phyloP scores from a whole-genome alignment of 805 yeast genomes.

The Scheffersomyces ergatensis region DNA sequence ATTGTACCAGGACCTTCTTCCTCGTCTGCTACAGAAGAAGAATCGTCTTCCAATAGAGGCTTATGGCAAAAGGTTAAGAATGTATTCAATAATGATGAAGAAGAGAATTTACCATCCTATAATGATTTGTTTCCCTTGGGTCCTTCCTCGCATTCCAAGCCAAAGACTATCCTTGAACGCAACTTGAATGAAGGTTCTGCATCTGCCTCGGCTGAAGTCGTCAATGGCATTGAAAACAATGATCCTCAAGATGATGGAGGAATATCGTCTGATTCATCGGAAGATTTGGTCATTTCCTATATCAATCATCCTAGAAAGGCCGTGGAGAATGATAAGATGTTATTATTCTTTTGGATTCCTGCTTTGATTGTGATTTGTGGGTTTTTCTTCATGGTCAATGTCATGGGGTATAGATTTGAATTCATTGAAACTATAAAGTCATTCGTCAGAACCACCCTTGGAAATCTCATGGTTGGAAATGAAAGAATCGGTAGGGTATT shows the following conservation, averaged over 20 bases:
- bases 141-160: constrained; percentile 23
- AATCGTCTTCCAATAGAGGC: constrained; percentile 12
- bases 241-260: constrained; percentile 26
- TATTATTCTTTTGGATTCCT: constrained; percentile 91
- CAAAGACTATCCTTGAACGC: constrained; percentile 33
- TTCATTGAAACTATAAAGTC: constrained; percentile 32
- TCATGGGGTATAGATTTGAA: constrained; percentile 38
- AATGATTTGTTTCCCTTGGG: constrained; percentile 72
- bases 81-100: constrained; percentile 35
- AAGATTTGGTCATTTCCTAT: constrained; percentile 41
- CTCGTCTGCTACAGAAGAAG: neutral
- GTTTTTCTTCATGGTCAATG: constrained; percentile 42
- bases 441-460: constrained; percentile 33
- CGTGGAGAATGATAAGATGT: constrained; percentile 72
- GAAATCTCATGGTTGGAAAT: constrained; percentile 42
- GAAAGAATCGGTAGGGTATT: constrained; percentile 40
- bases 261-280: constrained; percentile 39
- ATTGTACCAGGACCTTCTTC: neutral
- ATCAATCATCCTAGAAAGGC: constrained; percentile 46
- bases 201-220: neutral
- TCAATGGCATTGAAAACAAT: constrained; percentile 5
- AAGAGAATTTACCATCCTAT: constrained; percentile 57
- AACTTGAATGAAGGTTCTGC: constrained; percentile 19
- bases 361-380: constrained; percentile 56
- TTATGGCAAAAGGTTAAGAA: constrained; percentile 45